These are phyloP conservation scores for Cichorium intybus DNA, from an alignment of 140 eudicot genomes.

Conservation along the genomic window DNA sequence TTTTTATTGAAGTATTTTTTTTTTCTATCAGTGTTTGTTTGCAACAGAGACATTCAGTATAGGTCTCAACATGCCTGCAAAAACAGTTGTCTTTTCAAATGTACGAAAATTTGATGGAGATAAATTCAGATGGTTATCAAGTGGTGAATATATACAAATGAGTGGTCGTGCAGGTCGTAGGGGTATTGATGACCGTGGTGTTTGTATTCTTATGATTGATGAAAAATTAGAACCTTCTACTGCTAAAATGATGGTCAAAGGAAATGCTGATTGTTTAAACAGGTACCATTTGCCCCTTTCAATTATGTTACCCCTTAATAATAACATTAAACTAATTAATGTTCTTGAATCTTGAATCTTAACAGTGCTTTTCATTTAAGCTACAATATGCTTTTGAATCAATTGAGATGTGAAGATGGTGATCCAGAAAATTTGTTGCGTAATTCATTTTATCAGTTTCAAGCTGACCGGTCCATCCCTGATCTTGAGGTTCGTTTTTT, in stretches of 20 bases:
- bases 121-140: constrained; percentile 95
- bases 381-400: constrained; percentile 98
- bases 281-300: constrained; percentile 38
- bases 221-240: constrained; percentile 98
- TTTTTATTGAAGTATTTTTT: constrained; percentile 23
- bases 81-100: constrained; percentile 97
- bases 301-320: not conserved
- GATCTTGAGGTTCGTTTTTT: constrained; percentile 74
- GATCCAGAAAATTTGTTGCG: constrained; percentile 95
- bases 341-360: constrained; percentile 10
- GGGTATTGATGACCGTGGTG: constrained; percentile 98
- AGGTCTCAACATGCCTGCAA: constrained; percentile 99
- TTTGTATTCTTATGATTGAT: constrained; percentile 97
- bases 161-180: constrained; percentile 99
- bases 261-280: constrained; percentile 96
- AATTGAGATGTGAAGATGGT: constrained; percentile 86
- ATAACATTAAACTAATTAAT: not conserved
- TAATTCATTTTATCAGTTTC: constrained; percentile 94
- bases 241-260: constrained; percentile 94
- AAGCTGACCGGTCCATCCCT: constrained; percentile 92
- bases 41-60: constrained; percentile 99
- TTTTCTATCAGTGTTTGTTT: constrained; percentile 77
- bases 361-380: constrained; percentile 92
- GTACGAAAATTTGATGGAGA: constrained; percentile 99
- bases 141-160: constrained; percentile 99